A percentile compares a stretch with the other conserved stretches of the same genome.
Conservation (phyloP, 306 rosid species). For the Rosa multiflora region DNA sequence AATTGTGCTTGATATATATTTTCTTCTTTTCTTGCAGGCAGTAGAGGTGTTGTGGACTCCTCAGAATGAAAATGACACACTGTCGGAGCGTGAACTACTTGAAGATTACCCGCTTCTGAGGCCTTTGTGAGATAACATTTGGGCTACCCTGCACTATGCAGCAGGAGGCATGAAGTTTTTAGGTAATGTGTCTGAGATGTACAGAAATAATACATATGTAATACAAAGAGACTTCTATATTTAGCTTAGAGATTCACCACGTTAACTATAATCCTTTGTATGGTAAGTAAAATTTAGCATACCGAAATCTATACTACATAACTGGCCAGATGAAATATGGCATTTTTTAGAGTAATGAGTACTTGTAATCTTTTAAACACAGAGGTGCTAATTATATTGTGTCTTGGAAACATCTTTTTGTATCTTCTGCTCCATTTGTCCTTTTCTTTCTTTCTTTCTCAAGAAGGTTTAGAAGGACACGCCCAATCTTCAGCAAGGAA, state of each 20-base stretch:
- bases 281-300: background rate
- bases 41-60: constrained; percentile 99
- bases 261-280: background rate
- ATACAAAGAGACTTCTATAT: constrained; percentile 1
- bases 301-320: background rate
- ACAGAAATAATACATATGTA: constrained; percentile 29
- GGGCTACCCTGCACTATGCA: background rate
- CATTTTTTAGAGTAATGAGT: background rate
- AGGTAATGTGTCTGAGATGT: constrained; percentile 7
- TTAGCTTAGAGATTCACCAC: background rate
- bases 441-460: too few species aligned
- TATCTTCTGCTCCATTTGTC: background rate
- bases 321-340: background rate
- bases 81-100: constrained; percentile 89
- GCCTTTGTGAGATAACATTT: constrained; percentile 55
- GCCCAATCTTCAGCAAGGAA: background rate
- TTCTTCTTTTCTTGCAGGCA: constrained; percentile 51
- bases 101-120: constrained; percentile 97
- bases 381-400: background rate
- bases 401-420: background rate
- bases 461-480: background rate
- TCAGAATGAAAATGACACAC: constrained; percentile 91
- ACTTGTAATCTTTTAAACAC: background rate
- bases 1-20: background rate
- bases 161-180: background rate